A percentile compares a stretch with the other conserved stretches of the same genome.
Evolutionary conservation across 2,329 filamentous ascomycete species (phyloP).

Genomic region (Fonsecaea multimorphosa): DNA sequence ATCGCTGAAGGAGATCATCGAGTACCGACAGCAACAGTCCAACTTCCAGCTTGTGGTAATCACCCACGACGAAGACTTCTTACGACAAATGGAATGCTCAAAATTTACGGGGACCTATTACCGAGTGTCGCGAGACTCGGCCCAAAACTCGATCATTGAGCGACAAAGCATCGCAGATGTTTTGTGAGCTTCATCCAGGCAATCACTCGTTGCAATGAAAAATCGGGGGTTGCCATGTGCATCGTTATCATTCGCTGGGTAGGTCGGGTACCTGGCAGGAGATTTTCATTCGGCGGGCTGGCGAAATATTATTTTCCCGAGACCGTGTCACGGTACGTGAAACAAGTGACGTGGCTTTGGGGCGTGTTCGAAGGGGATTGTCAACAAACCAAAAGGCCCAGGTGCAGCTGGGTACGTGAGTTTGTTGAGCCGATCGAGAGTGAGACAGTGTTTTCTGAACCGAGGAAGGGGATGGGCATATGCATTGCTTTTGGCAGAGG

Average conservation of each 20-base stretch:
- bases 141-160: constrained; percentile 86
- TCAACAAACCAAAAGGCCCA: constrained; percentile 2
- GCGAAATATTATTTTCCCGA: not conserved
- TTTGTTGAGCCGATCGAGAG: constrained; percentile 11
- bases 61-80: constrained; percentile 96
- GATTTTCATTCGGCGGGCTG: constrained; percentile 4
- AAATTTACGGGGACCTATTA: constrained; percentile 95
- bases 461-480: not conserved
- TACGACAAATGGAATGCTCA: constrained; percentile 88
- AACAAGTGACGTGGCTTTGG: constrained; percentile 15
- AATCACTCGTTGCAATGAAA: not conserved
- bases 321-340: not conserved
- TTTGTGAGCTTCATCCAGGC: constrained; percentile 36
- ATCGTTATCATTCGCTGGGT: constrained; percentile 16
- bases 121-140: constrained; percentile 79
- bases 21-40: constrained; percentile 77
- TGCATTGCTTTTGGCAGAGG: constrained; percentile 3
- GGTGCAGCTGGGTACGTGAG: not conserved
- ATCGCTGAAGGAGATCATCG: constrained; percentile 86
- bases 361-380: not conserved
- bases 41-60: constrained; percentile 99
- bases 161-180: constrained; percentile 62
- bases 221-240: constrained; percentile 12
- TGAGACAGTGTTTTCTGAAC: constrained; percentile 3
- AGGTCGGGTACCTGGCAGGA: constrained; percentile 22